Evolutionary conservation across 495 filamentous ascomycete genomes (phyloP).

Genomic region (Durotheca rogersii): DNA sequence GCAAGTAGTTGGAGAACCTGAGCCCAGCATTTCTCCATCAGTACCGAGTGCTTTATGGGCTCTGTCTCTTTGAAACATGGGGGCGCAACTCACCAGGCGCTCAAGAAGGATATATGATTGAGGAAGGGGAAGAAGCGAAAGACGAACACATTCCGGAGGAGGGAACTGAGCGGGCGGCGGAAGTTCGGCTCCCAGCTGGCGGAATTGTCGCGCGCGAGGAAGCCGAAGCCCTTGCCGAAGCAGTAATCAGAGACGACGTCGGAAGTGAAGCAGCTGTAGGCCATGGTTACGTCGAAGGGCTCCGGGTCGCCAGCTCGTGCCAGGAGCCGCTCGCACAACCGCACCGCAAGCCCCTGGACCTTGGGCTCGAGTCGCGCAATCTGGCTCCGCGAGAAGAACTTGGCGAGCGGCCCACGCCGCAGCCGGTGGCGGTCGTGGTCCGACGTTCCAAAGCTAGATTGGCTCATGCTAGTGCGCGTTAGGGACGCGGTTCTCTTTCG

Average conservation of each 20-base stretch:
- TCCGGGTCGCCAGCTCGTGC: background rate
- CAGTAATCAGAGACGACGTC: slow-evolving; percentile 29
- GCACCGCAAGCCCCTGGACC: slow-evolving; percentile 27
- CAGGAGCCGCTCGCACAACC: slow-evolving; percentile 27
- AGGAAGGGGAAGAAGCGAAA: slow-evolving; percentile 24
- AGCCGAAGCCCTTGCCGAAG: slow-evolving; percentile 27
- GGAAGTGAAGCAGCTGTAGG: slow-evolving; percentile 28
- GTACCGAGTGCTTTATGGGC: no score
- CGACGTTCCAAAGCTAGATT: slow-evolving; percentile 43
- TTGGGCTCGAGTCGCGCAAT: slow-evolving; percentile 34
- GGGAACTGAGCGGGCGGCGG: slow-evolving; percentile 5
- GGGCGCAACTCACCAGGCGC: slow-evolving; percentile 3
- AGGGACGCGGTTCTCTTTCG: no score
- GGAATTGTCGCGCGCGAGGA: slow-evolving; percentile 19
- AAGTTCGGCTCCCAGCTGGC: slow-evolving; percentile 27
- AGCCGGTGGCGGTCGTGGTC: slow-evolving; percentile 41
- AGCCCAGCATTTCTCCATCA: no score
- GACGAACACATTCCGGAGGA: slow-evolving; percentile 1
- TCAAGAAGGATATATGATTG: background rate
- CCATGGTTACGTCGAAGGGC: slow-evolving; percentile 5
- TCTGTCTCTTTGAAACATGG: background rate
- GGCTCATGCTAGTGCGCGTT: slow-evolving; percentile 13
- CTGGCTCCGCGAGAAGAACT: slow-evolving; percentile 43
- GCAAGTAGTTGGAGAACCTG: slow-evolving; percentile 13
- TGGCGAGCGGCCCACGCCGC: slow-evolving; percentile 40